phyloP scores from a whole-genome alignment of 768 basidiomycete genomes.

The Boletus pseudopeckii region DNA sequence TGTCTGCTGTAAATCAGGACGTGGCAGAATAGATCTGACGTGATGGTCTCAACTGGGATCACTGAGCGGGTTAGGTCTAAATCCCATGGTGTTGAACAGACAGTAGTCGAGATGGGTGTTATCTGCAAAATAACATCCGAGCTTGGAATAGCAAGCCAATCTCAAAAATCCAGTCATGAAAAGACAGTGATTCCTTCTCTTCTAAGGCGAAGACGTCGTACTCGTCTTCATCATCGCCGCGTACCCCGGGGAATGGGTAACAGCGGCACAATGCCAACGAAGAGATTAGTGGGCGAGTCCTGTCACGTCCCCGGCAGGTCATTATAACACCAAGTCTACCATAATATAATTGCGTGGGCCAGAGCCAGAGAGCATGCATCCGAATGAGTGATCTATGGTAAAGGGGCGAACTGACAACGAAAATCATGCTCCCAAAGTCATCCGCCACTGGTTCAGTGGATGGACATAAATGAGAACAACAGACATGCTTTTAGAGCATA shows the following conservation, averaged over 20 bases:
- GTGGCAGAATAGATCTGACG: slow-evolving; percentile 9
- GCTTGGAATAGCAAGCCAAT: not conserved
- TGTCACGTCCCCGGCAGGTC: not conserved
- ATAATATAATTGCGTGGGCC: slow-evolving; percentile 8
- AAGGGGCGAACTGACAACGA: slow-evolving; percentile 6
- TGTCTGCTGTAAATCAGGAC: slow-evolving; percentile 40
- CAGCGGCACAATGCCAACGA: not conserved
- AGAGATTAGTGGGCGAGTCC: not conserved
- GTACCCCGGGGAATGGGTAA: not conserved
- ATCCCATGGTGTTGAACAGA: slow-evolving; percentile 19
- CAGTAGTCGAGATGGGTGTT: slow-evolving; percentile 2
- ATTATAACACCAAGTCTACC: slow-evolving; percentile 6
- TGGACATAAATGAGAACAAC: not conserved
- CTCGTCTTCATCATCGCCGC: not conserved
- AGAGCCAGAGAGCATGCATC: slow-evolving; percentile 14
- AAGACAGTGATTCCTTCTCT: not conserved
- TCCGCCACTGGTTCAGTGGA: not conserved
- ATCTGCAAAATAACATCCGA: not conserved
- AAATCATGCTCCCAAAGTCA: slow-evolving; percentile 3
- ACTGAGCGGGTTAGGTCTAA: slow-evolving; percentile 26
- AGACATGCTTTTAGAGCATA: slow-evolving; percentile 65
- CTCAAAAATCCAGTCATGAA: not conserved
- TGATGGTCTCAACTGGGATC: slow-evolving; percentile 29
- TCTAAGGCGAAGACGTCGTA: not conserved
- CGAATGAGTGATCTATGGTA: slow-evolving; percentile 25